Conservation (phyloP, 306 rosid species). For the Prunus kanzakura region DNA sequence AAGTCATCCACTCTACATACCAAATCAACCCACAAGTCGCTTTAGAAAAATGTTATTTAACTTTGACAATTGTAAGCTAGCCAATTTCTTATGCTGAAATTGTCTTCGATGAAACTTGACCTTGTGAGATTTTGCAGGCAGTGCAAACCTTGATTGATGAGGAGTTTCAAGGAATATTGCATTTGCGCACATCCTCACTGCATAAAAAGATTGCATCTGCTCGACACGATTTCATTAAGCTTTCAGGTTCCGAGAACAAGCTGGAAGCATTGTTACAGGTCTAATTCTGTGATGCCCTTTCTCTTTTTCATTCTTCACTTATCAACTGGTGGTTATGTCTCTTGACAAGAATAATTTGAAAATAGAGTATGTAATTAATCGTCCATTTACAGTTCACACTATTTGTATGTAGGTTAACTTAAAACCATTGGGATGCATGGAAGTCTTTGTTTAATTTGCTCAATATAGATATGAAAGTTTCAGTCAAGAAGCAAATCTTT, state of each 20-base stretch:
- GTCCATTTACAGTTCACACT: neutral
- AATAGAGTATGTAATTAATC: slow-evolving; percentile 6
- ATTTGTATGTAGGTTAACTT: neutral
- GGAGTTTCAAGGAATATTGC: slow-evolving; percentile 88
- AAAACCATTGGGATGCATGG: neutral
- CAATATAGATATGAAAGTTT: neutral
- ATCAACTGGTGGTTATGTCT: slow-evolving; percentile 15
- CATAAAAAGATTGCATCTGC: slow-evolving; percentile 89
- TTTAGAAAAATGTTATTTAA: neutral
- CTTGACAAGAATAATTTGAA: neutral
- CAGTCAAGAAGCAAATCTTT: neutral
- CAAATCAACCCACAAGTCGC: neutral
- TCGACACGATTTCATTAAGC: slow-evolving; percentile 89
- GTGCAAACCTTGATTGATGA: slow-evolving; percentile 89
- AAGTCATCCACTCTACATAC: neutral
- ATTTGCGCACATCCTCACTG: slow-evolving; percentile 82
- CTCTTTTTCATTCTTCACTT: slow-evolving; percentile 1
- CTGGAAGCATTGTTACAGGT: slow-evolving; percentile 93
- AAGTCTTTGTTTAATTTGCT: neutral
- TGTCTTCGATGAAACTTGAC: slow-evolving; percentile 17
- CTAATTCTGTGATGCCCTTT: slow-evolving; percentile 8
- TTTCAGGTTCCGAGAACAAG: slow-evolving; percentile 93
- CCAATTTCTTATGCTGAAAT: slow-evolving; percentile 10
- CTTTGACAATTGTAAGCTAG: neutral
- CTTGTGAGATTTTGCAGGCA: slow-evolving; percentile 51